These are phyloP conservation scores for Begonia masoniana DNA, from an alignment of 306 rosid species.

Conservation along the genomic window DNA sequence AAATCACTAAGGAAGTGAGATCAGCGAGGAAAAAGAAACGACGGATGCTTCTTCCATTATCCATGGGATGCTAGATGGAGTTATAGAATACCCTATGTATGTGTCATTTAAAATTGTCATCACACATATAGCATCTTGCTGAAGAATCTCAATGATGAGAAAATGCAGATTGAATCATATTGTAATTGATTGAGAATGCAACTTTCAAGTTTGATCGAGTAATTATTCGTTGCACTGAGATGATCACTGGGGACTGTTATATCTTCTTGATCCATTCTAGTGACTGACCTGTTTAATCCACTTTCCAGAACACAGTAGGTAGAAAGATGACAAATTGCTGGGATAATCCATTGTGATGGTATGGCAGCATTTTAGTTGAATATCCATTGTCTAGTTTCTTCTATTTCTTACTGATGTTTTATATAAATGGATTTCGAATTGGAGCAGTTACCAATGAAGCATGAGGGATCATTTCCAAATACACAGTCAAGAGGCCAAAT, in stretches of 20 bases:
- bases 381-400: too few species aligned
- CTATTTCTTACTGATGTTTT: slow-evolving; percentile 29
- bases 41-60: slow-evolving; percentile 98
- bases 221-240: background rate
- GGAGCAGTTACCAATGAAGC: slow-evolving; percentile 29
- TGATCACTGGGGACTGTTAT: background rate
- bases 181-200: background rate
- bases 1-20: slow-evolving; percentile 90
- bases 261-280: too few species aligned
- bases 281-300: too few species aligned
- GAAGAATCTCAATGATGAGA: background rate
- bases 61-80: slow-evolving; percentile 52
- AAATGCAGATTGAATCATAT: background rate
- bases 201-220: too few species aligned
- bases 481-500: too few species aligned
- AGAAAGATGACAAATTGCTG: too few species aligned
- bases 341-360: too few species aligned
- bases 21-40: slow-evolving; percentile 88
- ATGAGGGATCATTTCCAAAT: slow-evolving; percentile 23
- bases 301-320: too few species aligned
- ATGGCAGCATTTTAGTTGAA: too few species aligned
- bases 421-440: slow-evolving; percentile 50
- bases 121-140: background rate
- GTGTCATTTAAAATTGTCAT: too few species aligned
- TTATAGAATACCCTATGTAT: slow-evolving; percentile 6